Evolutionary conservation across 2,329 filamentous ascomycete species (phyloP).

Genomic region (Huntiella bhutanensis): DNA sequence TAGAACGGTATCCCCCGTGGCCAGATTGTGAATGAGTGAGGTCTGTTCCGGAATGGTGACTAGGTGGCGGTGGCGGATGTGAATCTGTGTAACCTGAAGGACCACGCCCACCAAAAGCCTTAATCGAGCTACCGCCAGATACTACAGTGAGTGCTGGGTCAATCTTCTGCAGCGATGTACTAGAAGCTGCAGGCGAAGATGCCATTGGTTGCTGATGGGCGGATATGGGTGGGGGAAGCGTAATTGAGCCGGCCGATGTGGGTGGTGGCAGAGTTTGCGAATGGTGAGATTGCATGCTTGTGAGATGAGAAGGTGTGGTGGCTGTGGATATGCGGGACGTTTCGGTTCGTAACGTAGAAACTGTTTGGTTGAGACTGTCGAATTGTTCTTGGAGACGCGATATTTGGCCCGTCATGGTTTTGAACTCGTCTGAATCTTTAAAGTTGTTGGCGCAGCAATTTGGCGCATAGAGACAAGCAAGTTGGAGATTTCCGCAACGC

Average conservation of each 20-base stretch:
- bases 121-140: conserved; percentile 9
- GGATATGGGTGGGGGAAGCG: conserved; percentile 6
- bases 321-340: conserved; percentile 22
- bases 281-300: conserved; percentile 1
- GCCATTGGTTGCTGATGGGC: conserved; percentile 1
- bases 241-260: background rate
- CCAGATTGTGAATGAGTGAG: conserved; percentile 9
- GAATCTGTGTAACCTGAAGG: conserved; percentile 5
- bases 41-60: conserved; percentile 10
- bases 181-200: conserved; percentile 8
- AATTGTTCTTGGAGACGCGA: conserved; percentile 66
- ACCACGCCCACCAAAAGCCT: conserved; percentile 4
- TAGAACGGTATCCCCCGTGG: conserved; percentile 6
- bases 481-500: conserved; percentile 48
- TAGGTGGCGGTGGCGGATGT: conserved; percentile 6
- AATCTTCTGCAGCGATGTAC: conserved; percentile 10
- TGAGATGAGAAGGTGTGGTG: background rate
- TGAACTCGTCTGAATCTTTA: conserved; percentile 85
- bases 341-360: conserved; percentile 47
- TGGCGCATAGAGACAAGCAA: conserved; percentile 45
- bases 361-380: conserved; percentile 51
- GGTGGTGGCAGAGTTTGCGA: conserved; percentile 4
- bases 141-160: conserved; percentile 8
- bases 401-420: conserved; percentile 58
- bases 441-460: conserved; percentile 59